phyloP scores from a whole-genome alignment of 2,329 filamentous ascomycete species.

The Aspergillus cejpii region DNA sequence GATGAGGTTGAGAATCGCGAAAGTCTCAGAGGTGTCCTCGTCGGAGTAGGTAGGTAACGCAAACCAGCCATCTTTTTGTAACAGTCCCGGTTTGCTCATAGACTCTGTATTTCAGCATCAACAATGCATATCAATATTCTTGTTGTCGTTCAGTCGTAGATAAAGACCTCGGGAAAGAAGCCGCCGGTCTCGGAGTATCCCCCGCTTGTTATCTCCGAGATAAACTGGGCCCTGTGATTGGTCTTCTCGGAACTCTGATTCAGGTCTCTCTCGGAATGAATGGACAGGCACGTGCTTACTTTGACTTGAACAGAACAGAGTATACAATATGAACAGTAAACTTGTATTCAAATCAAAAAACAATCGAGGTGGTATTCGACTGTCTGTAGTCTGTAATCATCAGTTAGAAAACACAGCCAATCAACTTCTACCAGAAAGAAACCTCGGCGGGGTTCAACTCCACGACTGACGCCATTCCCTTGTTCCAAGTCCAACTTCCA shows the following conservation, averaged over 20 bases:
- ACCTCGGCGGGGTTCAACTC: slow-evolving; percentile 12
- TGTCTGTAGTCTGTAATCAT: too few species aligned
- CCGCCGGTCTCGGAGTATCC: slow-evolving; percentile 13
- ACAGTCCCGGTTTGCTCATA: neutral
- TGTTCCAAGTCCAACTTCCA: too few species aligned
- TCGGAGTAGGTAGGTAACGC: slow-evolving; percentile 19
- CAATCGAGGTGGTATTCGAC: too few species aligned
- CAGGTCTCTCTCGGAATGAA: slow-evolving; percentile 5
- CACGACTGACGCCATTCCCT: slow-evolving; percentile 20
- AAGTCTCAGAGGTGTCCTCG: slow-evolving; percentile 6
- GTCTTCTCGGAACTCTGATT: slow-evolving; percentile 17
- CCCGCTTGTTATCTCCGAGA: neutral
- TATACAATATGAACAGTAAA: too few species aligned
- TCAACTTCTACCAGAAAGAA: slow-evolving; percentile 5
- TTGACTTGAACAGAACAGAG: too few species aligned
- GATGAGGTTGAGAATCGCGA: slow-evolving; percentile 30
- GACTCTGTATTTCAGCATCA: neutral
- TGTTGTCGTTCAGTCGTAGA: neutral
- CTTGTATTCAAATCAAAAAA: too few species aligned
- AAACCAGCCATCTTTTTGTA: slow-evolving; percentile 14
- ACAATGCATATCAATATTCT: too few species aligned
- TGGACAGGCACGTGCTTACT: neutral
- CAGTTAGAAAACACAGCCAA: too few species aligned
- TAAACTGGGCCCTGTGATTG: slow-evolving; percentile 7
- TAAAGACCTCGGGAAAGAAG: slow-evolving; percentile 8